Evolutionary conservation across 1,139 yeast genomes (phyloP).

Genomic region (Nakaseomyces uthaithaninus): DNA sequence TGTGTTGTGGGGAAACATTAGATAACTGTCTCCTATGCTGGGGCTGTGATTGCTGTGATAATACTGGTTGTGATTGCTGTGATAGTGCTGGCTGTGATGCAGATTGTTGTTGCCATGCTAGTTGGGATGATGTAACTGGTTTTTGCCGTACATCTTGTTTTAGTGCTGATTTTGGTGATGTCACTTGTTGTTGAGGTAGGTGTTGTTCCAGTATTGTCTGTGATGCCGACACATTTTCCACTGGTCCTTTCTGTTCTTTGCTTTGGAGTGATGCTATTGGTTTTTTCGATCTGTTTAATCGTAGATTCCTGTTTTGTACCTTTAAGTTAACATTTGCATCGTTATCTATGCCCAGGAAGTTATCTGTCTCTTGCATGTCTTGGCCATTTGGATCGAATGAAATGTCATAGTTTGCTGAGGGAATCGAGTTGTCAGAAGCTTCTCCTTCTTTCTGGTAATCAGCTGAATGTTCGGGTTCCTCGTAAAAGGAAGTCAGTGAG

Average conservation of each 20-base stretch:
- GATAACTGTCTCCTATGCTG: no score
- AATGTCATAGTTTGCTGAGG: constrained; percentile 25
- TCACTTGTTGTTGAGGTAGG: no score
- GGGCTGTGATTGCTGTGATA: no score
- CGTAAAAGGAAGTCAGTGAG: not conserved
- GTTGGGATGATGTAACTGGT: no score
- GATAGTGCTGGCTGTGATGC: no score
- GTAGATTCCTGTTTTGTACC: constrained; percentile 26
- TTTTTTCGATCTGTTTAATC: constrained; percentile 6
- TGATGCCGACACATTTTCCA: no score
- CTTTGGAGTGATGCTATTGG: not conserved
- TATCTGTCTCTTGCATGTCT: constrained; percentile 16
- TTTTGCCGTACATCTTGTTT: no score
- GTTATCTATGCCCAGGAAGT: constrained; percentile 27
- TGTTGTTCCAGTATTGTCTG: no score
- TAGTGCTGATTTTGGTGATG: no score
- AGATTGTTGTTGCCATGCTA: no score
- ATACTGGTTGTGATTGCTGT: no score
- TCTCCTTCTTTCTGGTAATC: not conserved
- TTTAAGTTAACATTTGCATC: constrained; percentile 30
- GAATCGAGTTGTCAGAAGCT: constrained; percentile 20
- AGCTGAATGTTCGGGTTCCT: constrained; percentile 8
- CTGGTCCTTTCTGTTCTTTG: not conserved
- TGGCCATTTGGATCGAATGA: constrained; percentile 22
- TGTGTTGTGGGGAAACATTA: no score